Percentiles rank a stretch among this genome's conserved stretches.
These are phyloP conservation scores for Nannochloropsis oceanica DNA, from an alignment of 108 stramenopile species.

Conservation along the genomic window DNA sequence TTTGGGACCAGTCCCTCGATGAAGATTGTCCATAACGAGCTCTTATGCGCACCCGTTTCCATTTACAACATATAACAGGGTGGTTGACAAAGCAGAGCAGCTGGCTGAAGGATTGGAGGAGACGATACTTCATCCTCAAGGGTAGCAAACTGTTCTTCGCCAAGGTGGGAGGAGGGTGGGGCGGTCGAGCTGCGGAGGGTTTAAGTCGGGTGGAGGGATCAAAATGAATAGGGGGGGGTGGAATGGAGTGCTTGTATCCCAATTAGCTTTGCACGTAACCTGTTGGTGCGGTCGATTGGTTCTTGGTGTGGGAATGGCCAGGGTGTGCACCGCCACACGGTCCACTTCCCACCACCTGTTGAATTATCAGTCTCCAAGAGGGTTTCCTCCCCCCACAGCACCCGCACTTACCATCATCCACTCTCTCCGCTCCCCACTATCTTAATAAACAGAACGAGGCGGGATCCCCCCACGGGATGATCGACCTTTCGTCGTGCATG, in stretches of 20 bases:
- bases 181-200: not conserved
- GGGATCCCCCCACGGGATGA: conserved; percentile 58
- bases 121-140: conserved; percentile 92
- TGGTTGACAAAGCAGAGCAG: conserved; percentile 42
- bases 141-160: conserved; percentile 89
- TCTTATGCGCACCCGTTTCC: not conserved
- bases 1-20: no score
- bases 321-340: no score
- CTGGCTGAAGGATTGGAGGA: conserved; percentile 86
- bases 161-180: conserved; percentile 40
- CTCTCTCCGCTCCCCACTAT: no score
- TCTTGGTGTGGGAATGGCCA: not conserved
- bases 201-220: not conserved
- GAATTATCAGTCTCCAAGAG: no score
- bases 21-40: not conserved
- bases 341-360: no score
- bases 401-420: no score
- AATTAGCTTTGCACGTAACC: not conserved
- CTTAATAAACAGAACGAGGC: conserved; percentile 8
- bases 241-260: not conserved
- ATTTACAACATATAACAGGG: conserved; percentile 1
- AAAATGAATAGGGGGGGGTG: not conserved
- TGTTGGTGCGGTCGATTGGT: not conserved
- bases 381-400: no score
- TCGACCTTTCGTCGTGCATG: conserved; percentile 75